Base-by-base conservation (phyloP, 2,329 filamentous ascomycete genomes). In the Aspergillus glaucus region DNA sequence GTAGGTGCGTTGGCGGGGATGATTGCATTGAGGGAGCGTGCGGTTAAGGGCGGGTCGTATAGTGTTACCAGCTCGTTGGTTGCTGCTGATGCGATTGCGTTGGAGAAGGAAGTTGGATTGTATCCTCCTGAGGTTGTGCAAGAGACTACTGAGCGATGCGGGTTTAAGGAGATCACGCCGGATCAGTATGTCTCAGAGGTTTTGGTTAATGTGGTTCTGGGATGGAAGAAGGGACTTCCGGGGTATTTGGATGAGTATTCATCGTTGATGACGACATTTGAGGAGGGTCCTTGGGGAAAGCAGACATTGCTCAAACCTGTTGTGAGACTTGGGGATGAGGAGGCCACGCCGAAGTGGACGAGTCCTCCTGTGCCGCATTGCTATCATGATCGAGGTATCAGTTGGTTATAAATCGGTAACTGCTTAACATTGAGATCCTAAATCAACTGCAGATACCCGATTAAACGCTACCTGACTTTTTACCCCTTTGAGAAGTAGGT, bases 71-170 rank as follows among this genome's bases (percentile, higher is more conserved):
- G 28, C 51, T 67, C 63, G 4, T 50, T 70, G 2, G 57, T 59
- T 1, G 60, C 63, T 1, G 57, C 67, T 6, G 65, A 68, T 47
- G 56, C 62, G 1, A 59, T 61, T 19, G 54, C 63, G 2, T 50
- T 69, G 8, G 56, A 58, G 17, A 55, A 54, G 4, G 64, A 69
- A 19, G 57, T 71, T n/a, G 64, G 66, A 0, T 48, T 67, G 4
- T 67, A 56, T 55, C 51, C 63, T 3, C 58, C 46, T 2, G 57
- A 59, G 14, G 52, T 61, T n/a, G 57, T 56, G 5, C 40, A 45
- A 21, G 44, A 50, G 41, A 54, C 47, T 2, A 46, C 40, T 6
- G 28, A 54, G 17, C 44, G 43, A 3, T 62, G 53, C 43, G 42
- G 50, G 19, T 56, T 41, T 32, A 40, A 17, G 19, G 50, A 26